phyloP scores from a whole-genome alignment of 2,329 filamentous ascomycete genomes.

The Coniochaeta ligniaria region DNA sequence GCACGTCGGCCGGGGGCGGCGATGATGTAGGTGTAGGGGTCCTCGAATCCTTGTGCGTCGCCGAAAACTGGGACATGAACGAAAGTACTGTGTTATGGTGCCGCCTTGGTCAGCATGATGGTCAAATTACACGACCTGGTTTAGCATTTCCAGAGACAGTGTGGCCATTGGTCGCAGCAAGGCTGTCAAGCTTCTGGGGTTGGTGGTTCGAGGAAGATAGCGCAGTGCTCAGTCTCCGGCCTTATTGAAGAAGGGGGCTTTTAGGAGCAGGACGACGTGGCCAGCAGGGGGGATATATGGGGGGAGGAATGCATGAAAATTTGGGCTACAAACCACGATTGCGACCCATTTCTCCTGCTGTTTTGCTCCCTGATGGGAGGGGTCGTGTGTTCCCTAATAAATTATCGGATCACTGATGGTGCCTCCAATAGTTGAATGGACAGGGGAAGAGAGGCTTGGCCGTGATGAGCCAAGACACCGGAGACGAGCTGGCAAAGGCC shows the following conservation, averaged over 20 bases:
- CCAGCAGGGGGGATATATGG: slow-evolving; percentile 4
- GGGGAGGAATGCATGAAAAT: slow-evolving; percentile 9
- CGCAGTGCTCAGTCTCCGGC: background rate
- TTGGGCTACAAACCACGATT: slow-evolving; percentile 42
- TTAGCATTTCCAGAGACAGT: background rate
- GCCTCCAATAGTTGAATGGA: background rate
- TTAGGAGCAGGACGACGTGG: background rate
- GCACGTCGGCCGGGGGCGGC: slow-evolving; percentile 31
- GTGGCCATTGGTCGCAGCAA: background rate
- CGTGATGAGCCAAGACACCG: background rate
- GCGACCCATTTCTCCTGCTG: slow-evolving; percentile 37
- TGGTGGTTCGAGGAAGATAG: background rate
- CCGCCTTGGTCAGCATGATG: slow-evolving; percentile 23
- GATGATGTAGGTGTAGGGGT: slow-evolving; percentile 36
- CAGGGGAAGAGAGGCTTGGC: background rate
- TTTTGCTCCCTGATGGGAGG: slow-evolving; percentile 3
- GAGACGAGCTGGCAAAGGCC: background rate
- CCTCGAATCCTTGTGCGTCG: slow-evolving; percentile 32
- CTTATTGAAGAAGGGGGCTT: background rate
- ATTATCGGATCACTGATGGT: background rate
- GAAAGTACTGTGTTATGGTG: slow-evolving; percentile 59
- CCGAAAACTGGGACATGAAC: slow-evolving; percentile 78
- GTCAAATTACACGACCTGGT: slow-evolving; percentile 8
- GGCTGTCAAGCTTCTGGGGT: background rate
- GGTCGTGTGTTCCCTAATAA: slow-evolving; percentile 3